phyloP scores from a whole-genome alignment of 2,329 filamentous ascomycete species.

The Cladophialophora carrionii region DNA sequence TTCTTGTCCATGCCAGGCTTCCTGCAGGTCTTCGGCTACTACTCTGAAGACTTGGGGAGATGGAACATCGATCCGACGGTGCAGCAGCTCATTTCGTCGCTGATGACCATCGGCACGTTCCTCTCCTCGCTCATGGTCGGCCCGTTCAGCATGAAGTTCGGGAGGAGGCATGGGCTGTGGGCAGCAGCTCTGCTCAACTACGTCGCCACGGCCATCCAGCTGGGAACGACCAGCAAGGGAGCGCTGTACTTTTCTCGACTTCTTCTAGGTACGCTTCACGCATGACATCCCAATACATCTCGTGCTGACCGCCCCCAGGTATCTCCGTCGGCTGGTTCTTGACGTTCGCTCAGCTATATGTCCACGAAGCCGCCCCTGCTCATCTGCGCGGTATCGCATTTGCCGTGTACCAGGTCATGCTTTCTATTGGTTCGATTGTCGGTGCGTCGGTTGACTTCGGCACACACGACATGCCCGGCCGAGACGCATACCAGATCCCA shows the following conservation, averaged over 20 bases:
- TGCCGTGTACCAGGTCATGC: constrained; percentile 44
- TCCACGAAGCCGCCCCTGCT: constrained; percentile 54
- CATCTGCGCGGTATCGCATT: constrained; percentile 55
- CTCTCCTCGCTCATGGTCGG: constrained; percentile 55
- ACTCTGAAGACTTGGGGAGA: constrained; percentile 43
- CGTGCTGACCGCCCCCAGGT: constrained; percentile 16
- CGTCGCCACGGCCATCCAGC: constrained; percentile 52
- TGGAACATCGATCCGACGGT: constrained; percentile 44
- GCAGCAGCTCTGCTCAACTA: constrained; percentile 52
- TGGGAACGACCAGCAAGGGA: constrained; percentile 47
- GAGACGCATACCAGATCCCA: constrained; percentile 33
- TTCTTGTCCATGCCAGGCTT: constrained; percentile 59
- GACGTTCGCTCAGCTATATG: constrained; percentile 55
- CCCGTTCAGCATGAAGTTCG: constrained; percentile 53
- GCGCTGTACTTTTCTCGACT: constrained; percentile 54
- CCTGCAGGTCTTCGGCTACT: constrained; percentile 56
- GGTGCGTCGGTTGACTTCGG: constrained; percentile 31
- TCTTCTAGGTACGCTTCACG: constrained; percentile 42
- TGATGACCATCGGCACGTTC: constrained; percentile 57
- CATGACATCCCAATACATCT: neutral
- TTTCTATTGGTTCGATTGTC: constrained; percentile 32
- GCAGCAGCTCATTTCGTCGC: constrained; percentile 58
- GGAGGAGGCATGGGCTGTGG: constrained; percentile 54
- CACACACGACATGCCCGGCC: constrained; percentile 24
- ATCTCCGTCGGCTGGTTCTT: constrained; percentile 52